These are phyloP conservation scores for Colletotrichum liriopes DNA, from an alignment of 2,329 filamentous ascomycete species.

Conservation along the genomic window DNA sequence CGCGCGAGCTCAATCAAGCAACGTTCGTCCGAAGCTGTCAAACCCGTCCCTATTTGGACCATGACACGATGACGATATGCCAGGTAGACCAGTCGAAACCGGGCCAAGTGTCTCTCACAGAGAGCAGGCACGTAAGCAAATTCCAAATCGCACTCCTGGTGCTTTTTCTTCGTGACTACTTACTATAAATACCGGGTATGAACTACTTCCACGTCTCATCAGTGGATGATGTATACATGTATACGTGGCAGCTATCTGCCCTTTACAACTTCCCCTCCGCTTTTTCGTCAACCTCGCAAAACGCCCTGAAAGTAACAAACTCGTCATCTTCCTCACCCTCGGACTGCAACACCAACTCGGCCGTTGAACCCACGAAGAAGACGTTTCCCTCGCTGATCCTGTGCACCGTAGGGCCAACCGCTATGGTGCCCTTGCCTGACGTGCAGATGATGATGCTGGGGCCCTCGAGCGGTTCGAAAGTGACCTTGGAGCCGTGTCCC, in stretches of 20 bases:
- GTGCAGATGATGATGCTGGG: slow-evolving; percentile 97
- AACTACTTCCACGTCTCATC: slow-evolving; percentile 6
- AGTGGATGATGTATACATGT: background rate
- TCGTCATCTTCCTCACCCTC: slow-evolving; percentile 73
- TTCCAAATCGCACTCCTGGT: slow-evolving; percentile 9
- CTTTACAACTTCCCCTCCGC: slow-evolving; percentile 50
- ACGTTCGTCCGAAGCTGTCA: background rate
- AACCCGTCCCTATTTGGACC: background rate
- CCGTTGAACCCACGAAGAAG: slow-evolving; percentile 90
- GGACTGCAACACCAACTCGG: slow-evolving; percentile 85
- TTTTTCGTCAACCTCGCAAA: slow-evolving; percentile 82
- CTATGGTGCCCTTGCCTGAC: slow-evolving; percentile 84
- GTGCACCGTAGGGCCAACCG: slow-evolving; percentile 85
- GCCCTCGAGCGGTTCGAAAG: slow-evolving; percentile 88
- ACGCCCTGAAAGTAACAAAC: slow-evolving; percentile 93
- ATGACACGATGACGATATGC: background rate
- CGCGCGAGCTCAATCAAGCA: too few species aligned
- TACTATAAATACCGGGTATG: slow-evolving; percentile 35
- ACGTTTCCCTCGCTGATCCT: slow-evolving; percentile 82
- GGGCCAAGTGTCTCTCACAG: background rate
- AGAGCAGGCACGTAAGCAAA: slow-evolving; percentile 5
- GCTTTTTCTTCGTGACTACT: background rate
- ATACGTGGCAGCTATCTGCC: background rate
- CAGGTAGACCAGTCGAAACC: background rate
- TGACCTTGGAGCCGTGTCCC: slow-evolving; percentile 82